Evolutionary conservation across 768 basidiomycete species (phyloP), one percentile per base, ranked within the genome.

Genomic region (Boletales sp.): DNA sequence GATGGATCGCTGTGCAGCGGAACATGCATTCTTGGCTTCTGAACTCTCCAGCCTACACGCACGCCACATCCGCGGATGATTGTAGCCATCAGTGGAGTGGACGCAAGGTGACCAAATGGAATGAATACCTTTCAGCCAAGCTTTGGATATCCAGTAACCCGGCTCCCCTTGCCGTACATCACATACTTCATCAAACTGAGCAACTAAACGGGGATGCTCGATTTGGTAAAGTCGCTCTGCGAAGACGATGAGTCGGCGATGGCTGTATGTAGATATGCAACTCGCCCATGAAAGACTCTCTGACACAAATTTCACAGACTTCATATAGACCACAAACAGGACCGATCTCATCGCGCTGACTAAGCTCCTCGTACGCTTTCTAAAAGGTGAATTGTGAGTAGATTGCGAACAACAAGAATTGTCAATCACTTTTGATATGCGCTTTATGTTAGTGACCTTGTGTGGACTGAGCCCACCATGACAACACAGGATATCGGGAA

Each of bases 1-100:
- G 78, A 69, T 10, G 86, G 87, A 66, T 94, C 91, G 21, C 63
- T 68, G 59, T 79, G 62, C 35, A 69, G 72, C 34, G 67, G 58
- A 27, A 70, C 67, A 62, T 93, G 90, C 87, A 93, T 90, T 66
- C 80, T 87, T 19, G 91, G 91, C 57, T 78, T 85, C 40, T 66
- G 59, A 45, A 80, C 67, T 62, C 73, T 73, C 91, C 91, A 94
- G 64, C 90, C 91, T 93, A 31, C 50, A 7, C 24, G 24, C 40
- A 54, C 44, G 41, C 44, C 45, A 55, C 49, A 46, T 44, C 2
- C 45, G 31, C n/a, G 17, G 37, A 32, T 48, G 29, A 52, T 41
- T 51, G 47, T 41, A 35, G 8, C 17, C 11, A 40, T 63, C 35
- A 59, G 46, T 50, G 51, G 48, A 27, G 36, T 32, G 32, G 54